Evolutionary conservation across 1,284 basidiomycete genomes (phyloP).

Genomic region (Ganoderma multipileum): DNA sequence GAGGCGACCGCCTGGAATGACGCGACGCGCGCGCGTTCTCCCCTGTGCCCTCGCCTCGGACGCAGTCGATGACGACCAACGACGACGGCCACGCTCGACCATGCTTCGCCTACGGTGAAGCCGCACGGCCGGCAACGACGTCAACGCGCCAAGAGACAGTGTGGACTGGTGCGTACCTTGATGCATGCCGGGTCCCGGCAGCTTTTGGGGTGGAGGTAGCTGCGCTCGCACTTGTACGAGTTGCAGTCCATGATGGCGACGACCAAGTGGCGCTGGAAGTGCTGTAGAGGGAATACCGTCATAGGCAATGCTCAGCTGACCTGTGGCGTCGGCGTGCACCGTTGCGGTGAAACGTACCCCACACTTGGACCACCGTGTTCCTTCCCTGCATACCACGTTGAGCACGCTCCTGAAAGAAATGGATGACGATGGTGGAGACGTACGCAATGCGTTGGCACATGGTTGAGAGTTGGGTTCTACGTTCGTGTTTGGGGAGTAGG

Average conservation of each 20-base stretch:
- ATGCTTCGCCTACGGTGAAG: neutral
- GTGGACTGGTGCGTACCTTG: conserved; percentile 46
- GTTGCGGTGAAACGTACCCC: conserved; percentile 51
- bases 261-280: conserved; percentile 75
- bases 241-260: conserved; percentile 74
- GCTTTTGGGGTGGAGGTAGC: conserved; percentile 60
- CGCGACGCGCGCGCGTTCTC: neutral
- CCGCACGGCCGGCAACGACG: neutral
- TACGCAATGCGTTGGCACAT: conserved; percentile 50
- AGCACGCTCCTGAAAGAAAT: conserved; percentile 11
- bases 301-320: conserved; percentile 31
- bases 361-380: conserved; percentile 72
- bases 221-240: conserved; percentile 64
- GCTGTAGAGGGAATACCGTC: conserved; percentile 46
- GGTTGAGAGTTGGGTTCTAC: conserved; percentile 9
- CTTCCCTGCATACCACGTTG: conserved; percentile 55
- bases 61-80: neutral
- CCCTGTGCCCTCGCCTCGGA: neutral
- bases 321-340: conserved; percentile 12
- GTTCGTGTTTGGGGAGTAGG: neutral
- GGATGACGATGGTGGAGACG: conserved; percentile 26
- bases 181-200: conserved; percentile 60
- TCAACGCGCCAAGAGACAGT: conserved; percentile 5
- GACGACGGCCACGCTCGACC: neutral
- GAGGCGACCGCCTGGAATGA: neutral